A percentile compares a stretch with the other conserved stretches of the same genome.
phyloP scores from a whole-genome alignment of 495 filamentous ascomycete genomes.

The Entonaema liquescens region DNA sequence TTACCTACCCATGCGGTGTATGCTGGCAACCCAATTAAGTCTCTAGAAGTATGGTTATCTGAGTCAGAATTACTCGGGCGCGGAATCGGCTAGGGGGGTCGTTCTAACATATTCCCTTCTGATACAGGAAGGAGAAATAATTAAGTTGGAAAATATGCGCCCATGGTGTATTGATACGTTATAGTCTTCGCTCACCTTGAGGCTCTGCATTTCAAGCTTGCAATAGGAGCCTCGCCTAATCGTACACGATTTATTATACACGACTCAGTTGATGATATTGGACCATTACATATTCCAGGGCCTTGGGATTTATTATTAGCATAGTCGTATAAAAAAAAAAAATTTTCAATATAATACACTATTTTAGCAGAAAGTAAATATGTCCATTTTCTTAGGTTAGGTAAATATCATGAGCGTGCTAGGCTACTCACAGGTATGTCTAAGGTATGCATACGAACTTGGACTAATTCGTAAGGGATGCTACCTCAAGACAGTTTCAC shows the following conservation, averaged over 20 bases:
- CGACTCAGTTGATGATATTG: background rate
- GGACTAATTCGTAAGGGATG: background rate
- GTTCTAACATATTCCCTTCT: background rate
- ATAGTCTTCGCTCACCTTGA: background rate
- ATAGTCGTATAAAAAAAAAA: too few relatives aligned
- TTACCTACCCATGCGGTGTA: background rate
- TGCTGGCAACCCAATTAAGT: background rate
- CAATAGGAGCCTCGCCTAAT: background rate
- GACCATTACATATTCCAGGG: background rate
- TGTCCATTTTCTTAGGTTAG: too few relatives aligned
- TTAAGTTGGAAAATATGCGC: background rate
- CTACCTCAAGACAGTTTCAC: background rate
- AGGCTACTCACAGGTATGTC: too few relatives aligned
- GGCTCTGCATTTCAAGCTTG: background rate
- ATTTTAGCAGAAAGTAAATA: too few relatives aligned
- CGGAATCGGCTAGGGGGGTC: background rate
- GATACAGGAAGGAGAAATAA: background rate
- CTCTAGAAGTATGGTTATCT: background rate
- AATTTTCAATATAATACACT: background rate
- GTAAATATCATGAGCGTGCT: too few relatives aligned
- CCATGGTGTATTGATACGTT: background rate
- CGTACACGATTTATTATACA: background rate
- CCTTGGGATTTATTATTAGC: background rate
- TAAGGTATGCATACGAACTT: too few relatives aligned
- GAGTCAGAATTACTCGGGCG: background rate